Evolutionary conservation across 2,329 filamentous ascomycete genomes (phyloP), one percentile per base, ranked within the genome.

Genomic region (Sporothrix schenckii): DNA sequence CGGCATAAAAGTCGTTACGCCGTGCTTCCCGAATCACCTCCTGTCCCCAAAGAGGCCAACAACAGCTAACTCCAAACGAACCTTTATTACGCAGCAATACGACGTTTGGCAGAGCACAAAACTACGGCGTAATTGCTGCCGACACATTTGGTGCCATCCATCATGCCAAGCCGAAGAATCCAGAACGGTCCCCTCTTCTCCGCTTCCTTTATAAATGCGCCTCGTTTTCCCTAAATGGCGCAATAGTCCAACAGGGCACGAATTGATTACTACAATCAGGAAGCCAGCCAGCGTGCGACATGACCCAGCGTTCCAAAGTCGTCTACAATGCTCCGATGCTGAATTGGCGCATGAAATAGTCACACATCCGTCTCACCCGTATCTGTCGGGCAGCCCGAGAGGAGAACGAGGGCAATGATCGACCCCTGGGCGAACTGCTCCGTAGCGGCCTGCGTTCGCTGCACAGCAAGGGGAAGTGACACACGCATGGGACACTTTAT

Each of bases 221-320:
- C 56, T 60, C 56, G 30, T 60, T 41, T 41, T 41, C 30, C 54
- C 54, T 19, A 41, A 21, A 21, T 30, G n/a, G 34, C 53, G 14
- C 53, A 56, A 61, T 34, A 41, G 6, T 5, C 34, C 14, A 44
- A 21, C 11, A 44, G 4, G 56, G 56, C 34, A 44, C 56, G 34
- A 61, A 61, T 61, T 11, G 19, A 61, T 61, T 41, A 61, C 56
- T 61, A 14, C 56, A 61, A 61, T 44, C 56, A 39, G 34, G 34
- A 61, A 24, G 56, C 56, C 39, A 19, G 4, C 34, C 9, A 34
- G 30, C 11, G 19, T 11, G 4, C 30, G 41, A 60, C 19, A 60
- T 24, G 41, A 21, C 2, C 16, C 30, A 61, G 53, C 24, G 7
- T 16, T 5, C 53, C 19, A 9, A 30, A 14, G 27, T 2, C 53